Evolutionary conservation across 176 grass and related monocot genomes (phyloP).

Genomic region (Canna indica): DNA sequence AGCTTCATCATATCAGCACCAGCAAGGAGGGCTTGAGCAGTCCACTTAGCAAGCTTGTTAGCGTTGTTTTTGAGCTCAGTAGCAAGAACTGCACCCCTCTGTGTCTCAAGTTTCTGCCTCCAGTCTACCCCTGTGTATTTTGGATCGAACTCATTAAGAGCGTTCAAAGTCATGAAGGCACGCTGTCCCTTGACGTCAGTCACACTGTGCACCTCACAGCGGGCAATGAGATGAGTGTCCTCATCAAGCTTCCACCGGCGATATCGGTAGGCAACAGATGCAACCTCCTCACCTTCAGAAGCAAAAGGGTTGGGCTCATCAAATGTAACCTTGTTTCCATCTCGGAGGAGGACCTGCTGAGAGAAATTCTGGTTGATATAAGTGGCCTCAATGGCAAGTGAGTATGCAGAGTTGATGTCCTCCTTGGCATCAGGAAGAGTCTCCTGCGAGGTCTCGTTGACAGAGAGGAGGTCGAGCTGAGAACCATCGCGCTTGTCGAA

Average conservation of each 20-base stretch:
- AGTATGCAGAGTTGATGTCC: constrained; percentile 15
- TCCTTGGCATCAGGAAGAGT: constrained; percentile 10
- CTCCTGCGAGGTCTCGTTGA: constrained; percentile 17
- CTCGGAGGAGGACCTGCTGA: constrained; percentile 7
- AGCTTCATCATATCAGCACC: constrained; percentile 13
- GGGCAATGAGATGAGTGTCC: constrained; percentile 12
- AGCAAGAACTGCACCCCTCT: constrained; percentile 17
- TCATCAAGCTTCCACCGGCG: constrained; percentile 17
- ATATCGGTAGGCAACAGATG: constrained; percentile 18
- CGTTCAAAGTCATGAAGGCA: constrained; percentile 12
- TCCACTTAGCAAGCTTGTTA: constrained; percentile 17
- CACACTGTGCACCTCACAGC: constrained; percentile 10
- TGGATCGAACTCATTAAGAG: constrained; percentile 14
- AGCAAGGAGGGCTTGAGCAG: constrained; percentile 10
- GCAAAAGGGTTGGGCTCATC: constrained; percentile 17
- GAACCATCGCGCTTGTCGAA: constrained; percentile 12
- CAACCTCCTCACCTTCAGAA: constrained; percentile 8
- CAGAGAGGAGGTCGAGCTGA: constrained; percentile 10
- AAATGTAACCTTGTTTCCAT: constrained; percentile 13
- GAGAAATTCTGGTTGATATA: constrained; percentile 20
- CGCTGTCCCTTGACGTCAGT: constrained; percentile 15
- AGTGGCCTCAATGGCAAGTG: constrained; percentile 11
- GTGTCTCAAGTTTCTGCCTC: constrained; percentile 20
- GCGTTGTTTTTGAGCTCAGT: constrained; percentile 19
- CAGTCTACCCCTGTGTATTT: constrained; percentile 6